phyloP scores from a whole-genome alignment of 2,329 filamentous ascomycete species.

The Aspergillus ibericus region DNA sequence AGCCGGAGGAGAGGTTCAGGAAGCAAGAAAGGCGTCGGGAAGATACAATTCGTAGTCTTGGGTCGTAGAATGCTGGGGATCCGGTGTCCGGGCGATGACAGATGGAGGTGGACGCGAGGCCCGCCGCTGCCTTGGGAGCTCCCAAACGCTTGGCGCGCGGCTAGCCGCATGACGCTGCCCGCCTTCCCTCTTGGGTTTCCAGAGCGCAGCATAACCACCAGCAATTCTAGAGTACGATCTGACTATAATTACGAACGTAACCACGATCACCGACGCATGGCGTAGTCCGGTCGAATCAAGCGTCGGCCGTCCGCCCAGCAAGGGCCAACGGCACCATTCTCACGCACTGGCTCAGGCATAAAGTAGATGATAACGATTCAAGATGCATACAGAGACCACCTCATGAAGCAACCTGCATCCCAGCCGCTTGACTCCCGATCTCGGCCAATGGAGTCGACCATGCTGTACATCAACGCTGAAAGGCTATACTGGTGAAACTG shows the following conservation, averaged over 20 bases:
- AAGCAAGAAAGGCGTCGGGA: neutral
- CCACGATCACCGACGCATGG: too few relatives aligned
- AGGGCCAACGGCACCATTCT: too few relatives aligned
- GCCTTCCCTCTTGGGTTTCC: neutral
- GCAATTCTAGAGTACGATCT: too few relatives aligned
- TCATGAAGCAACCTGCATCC: neutral
- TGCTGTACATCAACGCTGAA: constrained; percentile 18
- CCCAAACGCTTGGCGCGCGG: constrained; percentile 27
- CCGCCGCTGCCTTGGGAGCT: constrained; percentile 30
- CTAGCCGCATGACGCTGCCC: constrained; percentile 13
- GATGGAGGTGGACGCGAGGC: constrained; percentile 28
- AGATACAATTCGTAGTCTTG: constrained; percentile 19
- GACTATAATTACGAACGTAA: too few relatives aligned
- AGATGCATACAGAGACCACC: neutral
- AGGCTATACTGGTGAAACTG: constrained; percentile 8
- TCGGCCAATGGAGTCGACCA: neutral
- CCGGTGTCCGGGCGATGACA: constrained; percentile 23
- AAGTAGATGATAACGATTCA: too few relatives aligned
- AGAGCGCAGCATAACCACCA: too few relatives aligned
- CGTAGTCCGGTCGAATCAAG: too few relatives aligned
- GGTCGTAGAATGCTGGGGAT: constrained; percentile 15
- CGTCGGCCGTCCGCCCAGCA: too few relatives aligned
- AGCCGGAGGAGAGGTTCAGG: constrained; percentile 7
- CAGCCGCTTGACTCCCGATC: neutral
- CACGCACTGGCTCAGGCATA: neutral